Evolutionary conservation across 768 basidiomycete genomes (phyloP).

Genomic region (Pleurotus djamor): DNA sequence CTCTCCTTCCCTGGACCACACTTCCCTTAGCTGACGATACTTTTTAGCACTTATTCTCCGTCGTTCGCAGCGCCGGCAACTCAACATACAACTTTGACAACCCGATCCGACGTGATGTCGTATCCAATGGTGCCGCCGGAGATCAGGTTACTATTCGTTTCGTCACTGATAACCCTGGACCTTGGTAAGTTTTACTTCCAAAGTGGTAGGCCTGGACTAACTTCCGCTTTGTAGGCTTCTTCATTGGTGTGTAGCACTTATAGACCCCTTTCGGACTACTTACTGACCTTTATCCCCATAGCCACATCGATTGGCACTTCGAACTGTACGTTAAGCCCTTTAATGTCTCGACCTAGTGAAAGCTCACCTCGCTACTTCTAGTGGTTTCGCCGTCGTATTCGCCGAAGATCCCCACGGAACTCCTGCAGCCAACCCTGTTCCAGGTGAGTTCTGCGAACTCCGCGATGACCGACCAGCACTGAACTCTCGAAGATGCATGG

Average conservation of each 20-base stretch:
- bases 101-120: conserved; percentile 55
- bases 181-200: conserved; percentile 26
- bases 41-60: conserved; percentile 32
- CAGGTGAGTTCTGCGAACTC: background rate
- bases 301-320: conserved; percentile 8
- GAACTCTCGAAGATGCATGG: background rate
- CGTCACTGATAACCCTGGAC: conserved; percentile 59
- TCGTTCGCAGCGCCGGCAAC: conserved; percentile 32
- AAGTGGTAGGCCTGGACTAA: background rate
- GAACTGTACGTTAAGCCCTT: background rate
- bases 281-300: background rate
- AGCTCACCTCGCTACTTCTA: background rate
- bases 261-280: background rate
- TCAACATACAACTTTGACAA: conserved; percentile 37
- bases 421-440: background rate
- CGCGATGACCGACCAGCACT: too few relatives aligned
- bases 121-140: conserved; percentile 22
- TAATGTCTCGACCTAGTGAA: background rate
- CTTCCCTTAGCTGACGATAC: background rate
- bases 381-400: conserved; percentile 5
- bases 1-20: background rate
- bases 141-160: conserved; percentile 50
- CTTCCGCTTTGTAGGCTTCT: background rate
- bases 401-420: conserved; percentile 6
- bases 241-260: background rate